Base-by-base conservation (phyloP, 2,329 filamentous ascomycete genomes). In the Aspergillus spinulosporus region DNA sequence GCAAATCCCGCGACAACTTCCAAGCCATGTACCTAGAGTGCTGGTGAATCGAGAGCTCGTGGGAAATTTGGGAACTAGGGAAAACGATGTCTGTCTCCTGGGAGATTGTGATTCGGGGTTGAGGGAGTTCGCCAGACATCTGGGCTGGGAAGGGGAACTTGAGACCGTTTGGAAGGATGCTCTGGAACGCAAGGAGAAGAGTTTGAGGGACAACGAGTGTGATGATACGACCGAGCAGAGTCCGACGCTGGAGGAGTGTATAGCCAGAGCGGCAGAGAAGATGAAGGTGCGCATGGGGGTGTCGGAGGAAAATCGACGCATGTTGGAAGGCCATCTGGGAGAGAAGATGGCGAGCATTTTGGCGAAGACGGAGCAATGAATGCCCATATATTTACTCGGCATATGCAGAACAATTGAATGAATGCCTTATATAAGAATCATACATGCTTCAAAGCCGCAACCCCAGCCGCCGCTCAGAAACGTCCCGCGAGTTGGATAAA, bases 121-220 rank as follows among this genome's bases (percentile, higher is more conserved):
- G 1, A 80, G 86, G 45, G 82, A 81, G 68, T 76, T 96, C 28
- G 90, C 90, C 1, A 80, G 86, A 60, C 83, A 84, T 32, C 82
- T 93, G 28, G 91, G 90, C 0, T 96, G 92, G 92, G 71, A 80
- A 2, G 84, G 88, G 1, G 91, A 96, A 67, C 76, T 96, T 15
- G 88, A 95, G 66, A 70, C 66, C 5, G 61, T 88, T 50, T 96
- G 90, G 90, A 77, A 81, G 5, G 74, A 76, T 26, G 78, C 85
- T 1, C 83, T 86, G 1, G 80, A 83, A 9, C 74, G 81, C 56
- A 78, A 84, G 64, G 81, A 82, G 5, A 6, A 74, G 76, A 52
- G 76, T 12, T 15, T 43, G 50, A 53, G 21, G 31, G 11, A 15
- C 2, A 36, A 54, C 28, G 37, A n/a, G 4, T 39, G 36, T 42